Percentiles rank a stretch among this genome's conserved stretches.
Conservation (phyloP, 2,329 filamentous ascomycete species). For the Claviceps quebecensis region DNA sequence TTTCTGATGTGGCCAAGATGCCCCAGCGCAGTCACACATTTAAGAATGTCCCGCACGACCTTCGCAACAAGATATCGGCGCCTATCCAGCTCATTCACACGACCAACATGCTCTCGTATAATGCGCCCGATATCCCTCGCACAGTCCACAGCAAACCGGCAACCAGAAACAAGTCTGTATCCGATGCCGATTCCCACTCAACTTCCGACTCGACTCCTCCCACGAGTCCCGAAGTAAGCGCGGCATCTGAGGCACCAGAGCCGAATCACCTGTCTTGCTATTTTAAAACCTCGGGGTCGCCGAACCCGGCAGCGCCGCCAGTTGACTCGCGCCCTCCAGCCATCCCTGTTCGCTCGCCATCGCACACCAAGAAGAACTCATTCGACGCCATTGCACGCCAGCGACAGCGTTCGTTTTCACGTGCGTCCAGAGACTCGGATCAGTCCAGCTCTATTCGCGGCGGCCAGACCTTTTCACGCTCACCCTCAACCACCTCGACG, state of each 20-base stretch:
- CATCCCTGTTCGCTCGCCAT: conserved; percentile 66
- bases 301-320: conserved; percentile 14
- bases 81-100: conserved; percentile 82
- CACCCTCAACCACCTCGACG: conserved; percentile 38
- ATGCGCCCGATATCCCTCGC: conserved; percentile 66
- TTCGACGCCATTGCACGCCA: conserved; percentile 59
- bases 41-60: conserved; percentile 25
- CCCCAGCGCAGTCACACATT: conserved; percentile 37
- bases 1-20: conserved; percentile 25
- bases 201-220: conserved; percentile 44
- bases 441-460: conserved; percentile 41
- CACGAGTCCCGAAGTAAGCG: conserved; percentile 53
- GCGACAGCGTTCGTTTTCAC: conserved; percentile 46
- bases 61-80: conserved; percentile 67
- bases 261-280: conserved; percentile 57
- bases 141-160: conserved; percentile 36
- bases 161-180: conserved; percentile 45
- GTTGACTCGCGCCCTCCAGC: conserved; percentile 27
- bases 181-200: conserved; percentile 58
- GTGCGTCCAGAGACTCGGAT: conserved; percentile 40
- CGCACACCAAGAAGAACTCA: conserved; percentile 74
- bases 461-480: conserved; percentile 42
- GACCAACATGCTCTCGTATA: conserved; percentile 92
- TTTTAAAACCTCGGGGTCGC: conserved; percentile 40
- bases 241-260: conserved; percentile 42